Conservation (phyloP, 2,329 filamentous ascomycete species). For the Graphium sp. region DNA sequence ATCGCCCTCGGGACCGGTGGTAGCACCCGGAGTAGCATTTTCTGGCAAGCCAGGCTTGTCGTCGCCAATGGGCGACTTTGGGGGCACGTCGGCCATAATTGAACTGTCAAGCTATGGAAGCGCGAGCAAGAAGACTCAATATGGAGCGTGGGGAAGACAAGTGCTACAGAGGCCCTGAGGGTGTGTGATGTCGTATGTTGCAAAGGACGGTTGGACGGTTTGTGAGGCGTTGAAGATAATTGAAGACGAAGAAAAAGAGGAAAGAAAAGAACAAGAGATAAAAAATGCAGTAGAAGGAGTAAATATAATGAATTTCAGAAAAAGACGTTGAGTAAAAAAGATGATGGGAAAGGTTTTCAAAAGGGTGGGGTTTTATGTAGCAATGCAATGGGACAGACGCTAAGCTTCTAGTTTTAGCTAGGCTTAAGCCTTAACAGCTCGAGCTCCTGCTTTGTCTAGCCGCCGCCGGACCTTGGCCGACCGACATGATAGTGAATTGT, state of each 20-base stretch:
- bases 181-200: no score
- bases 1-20: constrained; percentile 3
- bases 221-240: neutral
- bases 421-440: no score
- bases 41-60: constrained; percentile 11
- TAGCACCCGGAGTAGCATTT: constrained; percentile 1
- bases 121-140: constrained; percentile 31
- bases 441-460: no score
- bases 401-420: no score
- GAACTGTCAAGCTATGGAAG: constrained; percentile 32
- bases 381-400: no score
- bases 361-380: neutral
- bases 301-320: constrained; percentile 3
- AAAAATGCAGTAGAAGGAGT: constrained; percentile 3
- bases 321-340: constrained; percentile 1
- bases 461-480: no score
- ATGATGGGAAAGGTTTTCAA: neutral
- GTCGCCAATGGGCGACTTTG: constrained; percentile 14
- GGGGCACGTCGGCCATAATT: constrained; percentile 24
- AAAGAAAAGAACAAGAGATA: constrained; percentile 1
- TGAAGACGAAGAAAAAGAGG: neutral
- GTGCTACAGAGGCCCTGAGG: no score
- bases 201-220: neutral
- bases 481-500: no score
- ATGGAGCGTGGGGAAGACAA: no score